phyloP scores from a whole-genome alignment of 306 rosid genomes.

The Acacia melanoxylon region DNA sequence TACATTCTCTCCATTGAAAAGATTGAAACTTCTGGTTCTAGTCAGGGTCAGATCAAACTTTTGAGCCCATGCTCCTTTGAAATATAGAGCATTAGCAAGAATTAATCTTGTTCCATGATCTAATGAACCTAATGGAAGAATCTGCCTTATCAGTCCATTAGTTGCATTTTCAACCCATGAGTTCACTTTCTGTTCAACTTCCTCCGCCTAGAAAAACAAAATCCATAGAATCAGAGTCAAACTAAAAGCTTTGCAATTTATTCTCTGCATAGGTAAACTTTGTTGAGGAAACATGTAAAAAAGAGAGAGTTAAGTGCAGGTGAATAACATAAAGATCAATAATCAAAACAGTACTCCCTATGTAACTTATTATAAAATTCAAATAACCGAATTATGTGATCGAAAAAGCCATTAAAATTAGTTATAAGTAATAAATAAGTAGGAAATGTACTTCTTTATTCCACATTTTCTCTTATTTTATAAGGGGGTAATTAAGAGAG shows the following conservation, averaged over 20 bases:
- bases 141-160: not conserved
- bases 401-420: no score
- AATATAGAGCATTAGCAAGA: not conserved
- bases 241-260: not conserved
- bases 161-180: constrained; percentile 31
- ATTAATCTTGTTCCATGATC: not conserved
- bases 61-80: not conserved
- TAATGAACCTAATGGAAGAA: not conserved
- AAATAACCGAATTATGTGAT: no score
- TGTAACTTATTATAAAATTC: no score
- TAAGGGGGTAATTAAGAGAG: no score
- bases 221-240: not conserved
- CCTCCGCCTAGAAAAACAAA: not conserved
- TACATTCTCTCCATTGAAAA: not conserved
- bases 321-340: no score
- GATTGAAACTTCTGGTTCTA: not conserved
- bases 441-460: no score
- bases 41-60: not conserved
- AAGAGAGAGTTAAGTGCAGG: no score
- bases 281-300: no score
- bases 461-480: no score
- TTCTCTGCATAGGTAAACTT: not conserved
- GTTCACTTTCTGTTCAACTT: constrained; percentile 26
- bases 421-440: no score
- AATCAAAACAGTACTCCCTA: no score